These are phyloP conservation scores for Aspergillus sclerotioniger DNA, from an alignment of 495 filamentous ascomycete species.

Conservation along the genomic window DNA sequence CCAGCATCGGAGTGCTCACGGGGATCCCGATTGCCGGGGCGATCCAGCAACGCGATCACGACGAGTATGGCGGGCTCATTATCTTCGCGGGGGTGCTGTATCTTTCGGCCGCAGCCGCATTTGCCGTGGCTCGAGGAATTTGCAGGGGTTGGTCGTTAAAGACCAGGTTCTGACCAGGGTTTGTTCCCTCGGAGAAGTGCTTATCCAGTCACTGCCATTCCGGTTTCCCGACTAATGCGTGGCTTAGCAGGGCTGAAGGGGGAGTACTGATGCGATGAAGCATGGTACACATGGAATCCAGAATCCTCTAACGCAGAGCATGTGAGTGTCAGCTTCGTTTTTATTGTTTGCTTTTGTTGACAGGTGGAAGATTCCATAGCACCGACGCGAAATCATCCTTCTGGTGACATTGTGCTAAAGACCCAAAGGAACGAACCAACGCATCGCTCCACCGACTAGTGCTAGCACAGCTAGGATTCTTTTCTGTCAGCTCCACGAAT, in stretches of 20 bases:
- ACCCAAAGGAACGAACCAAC: background rate
- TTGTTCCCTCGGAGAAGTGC: background rate
- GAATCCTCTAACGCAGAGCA: background rate
- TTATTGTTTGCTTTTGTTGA: background rate
- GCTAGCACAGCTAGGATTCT: too few relatives aligned
- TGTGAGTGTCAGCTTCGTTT: background rate
- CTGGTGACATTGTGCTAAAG: background rate
- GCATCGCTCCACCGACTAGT: background rate
- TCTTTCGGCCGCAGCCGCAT: constrained; percentile 42
- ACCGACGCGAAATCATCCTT: background rate
- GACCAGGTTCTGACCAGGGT: constrained; percentile 16
- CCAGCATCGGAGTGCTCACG: constrained; percentile 60
- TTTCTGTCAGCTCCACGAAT: too few relatives aligned
- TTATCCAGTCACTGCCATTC: background rate
- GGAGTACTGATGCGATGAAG: background rate
- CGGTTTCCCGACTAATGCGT: background rate
- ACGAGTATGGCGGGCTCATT: constrained; percentile 48
- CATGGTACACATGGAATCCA: background rate
- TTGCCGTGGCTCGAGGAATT: constrained; percentile 47
- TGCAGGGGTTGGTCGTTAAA: constrained; percentile 41
- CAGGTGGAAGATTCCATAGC: background rate
- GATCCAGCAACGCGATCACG: constrained; percentile 22
- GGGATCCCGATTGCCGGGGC: constrained; percentile 77
- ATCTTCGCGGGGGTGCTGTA: constrained; percentile 54
- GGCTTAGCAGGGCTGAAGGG: background rate